Evolutionary conservation across 495 filamentous ascomycete species (phyloP).

Genomic region (Ramalina intermedia): DNA sequence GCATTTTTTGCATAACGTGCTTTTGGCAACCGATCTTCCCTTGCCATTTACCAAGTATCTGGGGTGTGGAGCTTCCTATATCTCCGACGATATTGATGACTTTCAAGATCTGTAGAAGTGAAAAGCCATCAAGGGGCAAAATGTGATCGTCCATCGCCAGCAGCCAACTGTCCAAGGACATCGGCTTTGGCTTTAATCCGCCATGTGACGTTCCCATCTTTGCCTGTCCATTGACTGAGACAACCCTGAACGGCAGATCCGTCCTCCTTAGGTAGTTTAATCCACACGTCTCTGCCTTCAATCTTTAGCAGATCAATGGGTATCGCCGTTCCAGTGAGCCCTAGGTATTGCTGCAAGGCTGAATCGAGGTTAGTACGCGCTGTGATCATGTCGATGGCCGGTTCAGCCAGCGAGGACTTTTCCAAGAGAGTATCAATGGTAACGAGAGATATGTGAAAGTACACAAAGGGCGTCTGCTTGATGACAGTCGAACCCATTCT

Average conservation of each 20-base stretch:
- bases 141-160: constrained; percentile 22
- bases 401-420: constrained; percentile 4
- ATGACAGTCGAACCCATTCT: constrained; percentile 19
- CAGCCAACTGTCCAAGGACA: constrained; percentile 33
- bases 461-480: constrained; percentile 36
- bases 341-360: constrained; percentile 68
- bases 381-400: constrained; percentile 56
- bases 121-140: not conserved
- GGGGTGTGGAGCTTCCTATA: no score
- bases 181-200: constrained; percentile 41
- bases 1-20: not conserved
- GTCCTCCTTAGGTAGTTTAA: constrained; percentile 62
- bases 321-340: constrained; percentile 60
- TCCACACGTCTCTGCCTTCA: constrained; percentile 43
- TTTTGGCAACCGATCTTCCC: not conserved
- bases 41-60: no score
- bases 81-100: no score
- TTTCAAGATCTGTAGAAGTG: no score
- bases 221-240: constrained; percentile 31
- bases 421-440: constrained; percentile 15
- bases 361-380: constrained; percentile 56
- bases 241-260: constrained; percentile 50
- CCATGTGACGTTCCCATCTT: constrained; percentile 35
- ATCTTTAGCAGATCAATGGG: constrained; percentile 67
- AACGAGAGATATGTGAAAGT: constrained; percentile 14